Percentiles rank a stretch among this genome's conserved stretches.
These are phyloP conservation scores for Entophlyctis luteolus DNA, from an alignment of 192 early-diverging fungal species.

Conservation along the genomic window DNA sequence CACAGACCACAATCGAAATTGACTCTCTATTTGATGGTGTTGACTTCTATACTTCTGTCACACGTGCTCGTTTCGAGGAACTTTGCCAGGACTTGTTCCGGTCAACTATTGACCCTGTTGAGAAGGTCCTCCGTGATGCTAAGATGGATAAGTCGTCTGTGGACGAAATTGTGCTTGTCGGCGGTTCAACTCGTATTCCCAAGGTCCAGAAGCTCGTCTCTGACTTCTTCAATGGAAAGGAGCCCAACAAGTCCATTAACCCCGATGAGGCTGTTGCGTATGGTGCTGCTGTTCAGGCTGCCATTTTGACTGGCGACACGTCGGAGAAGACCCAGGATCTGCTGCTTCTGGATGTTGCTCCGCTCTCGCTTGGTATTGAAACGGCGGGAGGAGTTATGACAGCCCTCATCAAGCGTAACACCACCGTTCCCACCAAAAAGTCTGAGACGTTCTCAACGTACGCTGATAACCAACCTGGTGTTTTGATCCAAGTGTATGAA, in stretches of 20 bases:
- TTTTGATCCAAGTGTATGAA: slow-evolving; percentile 96
- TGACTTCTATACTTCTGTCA: slow-evolving; percentile 97
- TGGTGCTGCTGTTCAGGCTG: slow-evolving; percentile 97
- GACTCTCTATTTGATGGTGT: slow-evolving; percentile 95
- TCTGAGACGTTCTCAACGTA: slow-evolving; percentile 97
- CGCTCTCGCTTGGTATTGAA: slow-evolving; percentile 96
- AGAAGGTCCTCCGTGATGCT: slow-evolving; percentile 92
- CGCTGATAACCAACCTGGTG: slow-evolving; percentile 96
- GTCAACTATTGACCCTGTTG: slow-evolving; percentile 90
- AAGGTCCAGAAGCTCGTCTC: slow-evolving; percentile 97
- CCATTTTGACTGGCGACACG: slow-evolving; percentile 92
- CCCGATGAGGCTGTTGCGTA: slow-evolving; percentile 99
- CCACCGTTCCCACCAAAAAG: slow-evolving; percentile 96
- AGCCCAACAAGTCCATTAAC: slow-evolving; percentile 98
- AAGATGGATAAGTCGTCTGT: slow-evolving; percentile 91
- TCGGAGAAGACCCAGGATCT: slow-evolving; percentile 96
- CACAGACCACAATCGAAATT: slow-evolving; percentile 93
- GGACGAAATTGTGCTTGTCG: slow-evolving; percentile 94
- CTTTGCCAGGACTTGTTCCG: slow-evolving; percentile 96
- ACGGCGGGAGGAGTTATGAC: slow-evolving; percentile 99
- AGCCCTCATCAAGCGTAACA: slow-evolving; percentile 95
- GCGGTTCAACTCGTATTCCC: slow-evolving; percentile 98
- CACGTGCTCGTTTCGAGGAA: slow-evolving; percentile 98
- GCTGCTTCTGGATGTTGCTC: slow-evolving; percentile 91
- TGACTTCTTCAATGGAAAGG: slow-evolving; percentile 98